Evolutionary conservation across 2,329 filamentous ascomycete genomes (phyloP), one percentile per base, ranked within the genome.

Genomic region (Clonostachys byssicola): DNA sequence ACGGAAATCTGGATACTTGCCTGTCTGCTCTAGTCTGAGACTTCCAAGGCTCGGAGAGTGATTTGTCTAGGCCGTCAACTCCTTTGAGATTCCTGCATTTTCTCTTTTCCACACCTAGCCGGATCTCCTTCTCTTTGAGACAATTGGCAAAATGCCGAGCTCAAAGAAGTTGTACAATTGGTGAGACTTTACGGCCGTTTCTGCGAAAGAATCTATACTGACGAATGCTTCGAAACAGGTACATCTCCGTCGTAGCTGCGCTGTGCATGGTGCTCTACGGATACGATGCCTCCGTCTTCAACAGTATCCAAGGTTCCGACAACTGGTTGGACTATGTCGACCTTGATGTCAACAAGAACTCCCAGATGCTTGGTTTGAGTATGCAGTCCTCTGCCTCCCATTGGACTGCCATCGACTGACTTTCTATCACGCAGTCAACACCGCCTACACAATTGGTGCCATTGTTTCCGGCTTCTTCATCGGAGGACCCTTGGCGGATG

Each of bases 241-340:
- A 84, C 68, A 81, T 86, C 54, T 84, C 82, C 50, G 71, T 86
- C 47, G 80, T 88, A 53, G 85, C 85, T 48, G 84, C 85, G 57
- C 81, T 83, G 62, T 88, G 83, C 63, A 88, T 88, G 85, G 83
- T 88, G 18, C 73, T 89, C 41, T 88, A 88, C 60, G 85, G 85
- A 48, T 88, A 88, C 60, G 85, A 88, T 73, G 83, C 85, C 2
- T 86, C 83, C 36, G 84, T 87, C 42, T 89, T 83, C 72, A 89
- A 89, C 62, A 83, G 84, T 6, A 78, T 87, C 6, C 85, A 87
- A 63, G 81, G 80, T 34, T 86, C 82, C 2, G 63, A 79, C 13
- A 77, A 88, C 60, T 89, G 85, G 85, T 67, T 81, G 12, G 68
- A 67, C 16, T 88, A 77, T 67, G 86, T 87, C 63, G 70, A 83